Conservation (phyloP, 2,329 filamentous ascomycete species). For the Leptosphaerulina australis region DNA sequence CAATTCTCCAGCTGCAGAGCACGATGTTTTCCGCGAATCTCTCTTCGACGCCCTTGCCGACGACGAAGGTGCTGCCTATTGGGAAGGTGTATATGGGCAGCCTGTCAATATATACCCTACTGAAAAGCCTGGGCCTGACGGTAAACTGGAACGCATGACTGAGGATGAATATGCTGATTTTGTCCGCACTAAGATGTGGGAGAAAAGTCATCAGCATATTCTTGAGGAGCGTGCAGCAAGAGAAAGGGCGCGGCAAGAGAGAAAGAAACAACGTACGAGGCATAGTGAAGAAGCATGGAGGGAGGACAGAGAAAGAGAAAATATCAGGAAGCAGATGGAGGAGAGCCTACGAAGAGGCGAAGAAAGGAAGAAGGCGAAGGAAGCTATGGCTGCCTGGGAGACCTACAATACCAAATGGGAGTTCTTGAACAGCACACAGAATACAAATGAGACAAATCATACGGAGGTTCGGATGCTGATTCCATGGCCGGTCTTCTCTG, state of each 20-base stretch:
- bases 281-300: constrained; percentile 51
- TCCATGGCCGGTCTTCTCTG: constrained; percentile 76
- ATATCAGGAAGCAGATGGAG: constrained; percentile 69
- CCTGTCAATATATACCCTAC: constrained; percentile 82
- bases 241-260: constrained; percentile 55
- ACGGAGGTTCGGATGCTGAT: constrained; percentile 50
- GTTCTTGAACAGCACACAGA: constrained; percentile 44
- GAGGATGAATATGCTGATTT: constrained; percentile 91
- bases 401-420: constrained; percentile 71
- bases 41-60: constrained; percentile 97
- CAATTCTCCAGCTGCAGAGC: constrained; percentile 39
- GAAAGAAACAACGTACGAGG: constrained; percentile 45
- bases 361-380: constrained; percentile 63
- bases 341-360: constrained; percentile 70
- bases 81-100: constrained; percentile 96
- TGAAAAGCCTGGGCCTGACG: constrained; percentile 58
- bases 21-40: constrained; percentile 85
- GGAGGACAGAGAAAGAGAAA: constrained; percentile 51
- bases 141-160: constrained; percentile 78
- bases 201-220: constrained; percentile 85
- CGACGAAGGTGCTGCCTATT: constrained; percentile 93
- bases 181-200: constrained; percentile 91
- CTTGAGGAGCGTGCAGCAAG: constrained; percentile 74
- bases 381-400: constrained; percentile 67
- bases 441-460: constrained; percentile 11